phyloP scores from a whole-genome alignment of 164 flowering plant species.

The Pachysandra terminalis region DNA sequence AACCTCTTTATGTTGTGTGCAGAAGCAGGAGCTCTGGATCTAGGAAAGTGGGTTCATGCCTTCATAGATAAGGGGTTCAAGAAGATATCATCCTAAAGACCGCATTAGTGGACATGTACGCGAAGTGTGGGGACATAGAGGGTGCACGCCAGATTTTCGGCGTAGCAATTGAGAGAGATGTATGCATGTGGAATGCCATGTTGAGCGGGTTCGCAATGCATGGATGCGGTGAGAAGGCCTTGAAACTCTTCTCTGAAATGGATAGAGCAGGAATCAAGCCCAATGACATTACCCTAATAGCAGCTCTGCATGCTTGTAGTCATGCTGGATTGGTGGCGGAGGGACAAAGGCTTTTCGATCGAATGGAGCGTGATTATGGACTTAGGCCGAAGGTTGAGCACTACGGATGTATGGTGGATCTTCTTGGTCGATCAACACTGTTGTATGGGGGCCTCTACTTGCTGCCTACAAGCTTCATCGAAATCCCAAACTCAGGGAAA shows the following conservation, averaged over 20 bases:
- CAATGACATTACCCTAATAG: slow-evolving; percentile 49
- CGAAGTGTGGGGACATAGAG: slow-evolving; percentile 47
- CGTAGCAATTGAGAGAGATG: slow-evolving; percentile 32
- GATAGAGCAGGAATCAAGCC: slow-evolving; percentile 30
- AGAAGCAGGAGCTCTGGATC: slow-evolving; percentile 45
- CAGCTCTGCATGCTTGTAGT: slow-evolving; percentile 51
- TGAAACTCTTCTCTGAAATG: slow-evolving; percentile 46
- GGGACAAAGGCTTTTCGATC: slow-evolving; percentile 35
- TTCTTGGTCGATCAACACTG: slow-evolving; percentile 53
- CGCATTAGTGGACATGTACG: slow-evolving; percentile 46
- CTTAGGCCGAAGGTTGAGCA: slow-evolving; percentile 51
- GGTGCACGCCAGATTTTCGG: slow-evolving; percentile 34
- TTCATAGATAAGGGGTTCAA: slow-evolving; percentile 32
- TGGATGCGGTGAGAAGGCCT: slow-evolving; percentile 49
- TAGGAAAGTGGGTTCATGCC: slow-evolving; percentile 51
- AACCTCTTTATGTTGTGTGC: slow-evolving; percentile 43
- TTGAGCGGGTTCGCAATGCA: slow-evolving; percentile 51
- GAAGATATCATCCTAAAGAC: slow-evolving; percentile 38
- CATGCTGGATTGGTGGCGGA: slow-evolving; percentile 57
- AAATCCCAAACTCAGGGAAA: slow-evolving; percentile 36
- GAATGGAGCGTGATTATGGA: slow-evolving; percentile 32
- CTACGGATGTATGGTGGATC: slow-evolving; percentile 66
- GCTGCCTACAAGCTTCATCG: slow-evolving; percentile 53
- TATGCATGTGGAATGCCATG: slow-evolving; percentile 60
- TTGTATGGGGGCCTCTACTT: slow-evolving; percentile 51